Base-by-base conservation (phyloP, 768 basidiomycete species). In the Xerocomus spinulosus region DNA sequence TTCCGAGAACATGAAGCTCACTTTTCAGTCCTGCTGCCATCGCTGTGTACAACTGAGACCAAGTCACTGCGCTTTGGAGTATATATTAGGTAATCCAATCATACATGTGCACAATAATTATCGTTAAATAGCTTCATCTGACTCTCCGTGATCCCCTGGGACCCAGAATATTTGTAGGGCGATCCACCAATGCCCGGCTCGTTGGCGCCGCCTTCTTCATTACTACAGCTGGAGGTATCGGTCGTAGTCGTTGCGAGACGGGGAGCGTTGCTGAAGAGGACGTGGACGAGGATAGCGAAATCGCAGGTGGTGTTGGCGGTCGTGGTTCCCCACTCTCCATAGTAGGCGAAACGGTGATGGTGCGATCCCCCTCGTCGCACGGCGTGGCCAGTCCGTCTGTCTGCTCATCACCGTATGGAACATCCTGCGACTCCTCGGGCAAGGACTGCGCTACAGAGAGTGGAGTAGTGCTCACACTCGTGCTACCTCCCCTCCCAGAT, bases 21-120 rank as follows among this genome's bases (percentile, higher is more conserved):
- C 85, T 87, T 73, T 81, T 79, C 55, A 87, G 74, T 56, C 85
- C 84, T 46, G 83, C 71, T 53, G 80, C 71, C 82, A 85, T 84
- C 23, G 15, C 50, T 49, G 59, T 30, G 52, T 39, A 38, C 29
- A 36, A 39, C 23, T 13, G 44, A 14, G 32, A 30, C 17, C n/a
- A 20, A 33, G 43, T 25, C 36, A 38, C 40, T 58, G 53, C 49
- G 52, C 39, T 3, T 9, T 36, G 6, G n/a, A 15, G 24, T 39
- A 26, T 23, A 10, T n/a, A 54, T 62, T 62, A 62, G 17, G 56
- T 61, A 62, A 62, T 61, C 50, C 46, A 41, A 46, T 17, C 20
- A 7, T 29, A 49, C 20, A 43, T 29, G 17, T 9, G 13, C 8
- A 17, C 23, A 44, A 14, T 25, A 34, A 34, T 34, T 44, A 34